These are phyloP conservation scores for Epichloe gansuensis DNA, from an alignment of 2,329 filamentous ascomycete species.

Conservation along the genomic window DNA sequence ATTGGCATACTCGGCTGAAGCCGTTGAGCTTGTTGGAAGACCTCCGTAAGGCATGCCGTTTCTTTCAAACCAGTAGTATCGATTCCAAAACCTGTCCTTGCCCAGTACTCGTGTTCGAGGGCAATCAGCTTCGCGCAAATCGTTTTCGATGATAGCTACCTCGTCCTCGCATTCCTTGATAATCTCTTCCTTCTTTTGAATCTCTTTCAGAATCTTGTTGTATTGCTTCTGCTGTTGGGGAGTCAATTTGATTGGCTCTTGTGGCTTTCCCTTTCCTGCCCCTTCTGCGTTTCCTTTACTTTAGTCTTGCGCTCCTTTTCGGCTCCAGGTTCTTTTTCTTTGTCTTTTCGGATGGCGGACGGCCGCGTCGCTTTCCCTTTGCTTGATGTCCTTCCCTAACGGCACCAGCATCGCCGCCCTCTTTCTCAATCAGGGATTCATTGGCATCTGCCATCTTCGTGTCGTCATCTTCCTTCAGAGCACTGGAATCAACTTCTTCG, in stretches of 20 bases:
- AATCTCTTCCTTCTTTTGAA: conserved; percentile 71
- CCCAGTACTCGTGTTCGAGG: conserved; percentile 81
- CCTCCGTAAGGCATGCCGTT: conserved; percentile 96
- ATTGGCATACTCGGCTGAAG: conserved; percentile 79
- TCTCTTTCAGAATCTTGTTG: conserved; percentile 75
- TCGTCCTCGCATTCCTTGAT: conserved; percentile 76
- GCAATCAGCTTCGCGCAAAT: conserved; percentile 87
- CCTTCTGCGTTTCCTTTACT: conserved; percentile 52
- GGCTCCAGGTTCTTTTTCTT: conserved; percentile 50
- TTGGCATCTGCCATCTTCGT: conserved; percentile 52
- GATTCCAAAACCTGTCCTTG: conserved; percentile 94
- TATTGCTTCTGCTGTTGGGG: conserved; percentile 81
- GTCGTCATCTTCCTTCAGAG: conserved; percentile 39
- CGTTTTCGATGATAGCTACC: conserved; percentile 77
- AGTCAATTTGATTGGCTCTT: conserved; percentile 49
- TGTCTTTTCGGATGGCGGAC: conserved; percentile 49
- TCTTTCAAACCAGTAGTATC: conserved; percentile 98
- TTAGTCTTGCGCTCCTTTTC: conserved; percentile 57
- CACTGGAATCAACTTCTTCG: conserved; percentile 40
- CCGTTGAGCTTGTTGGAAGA: conserved; percentile 77
- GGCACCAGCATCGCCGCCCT: conserved; percentile 53
- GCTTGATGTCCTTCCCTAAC: conserved; percentile 57
- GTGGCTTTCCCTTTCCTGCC: conserved; percentile 43
- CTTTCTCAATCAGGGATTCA: conserved; percentile 42
- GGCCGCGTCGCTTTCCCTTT: conserved; percentile 43